Percentiles rank a stretch among this genome's conserved stretches.
phyloP scores from a whole-genome alignment of 805 yeast species.

The Ogataea trehalophila region DNA sequence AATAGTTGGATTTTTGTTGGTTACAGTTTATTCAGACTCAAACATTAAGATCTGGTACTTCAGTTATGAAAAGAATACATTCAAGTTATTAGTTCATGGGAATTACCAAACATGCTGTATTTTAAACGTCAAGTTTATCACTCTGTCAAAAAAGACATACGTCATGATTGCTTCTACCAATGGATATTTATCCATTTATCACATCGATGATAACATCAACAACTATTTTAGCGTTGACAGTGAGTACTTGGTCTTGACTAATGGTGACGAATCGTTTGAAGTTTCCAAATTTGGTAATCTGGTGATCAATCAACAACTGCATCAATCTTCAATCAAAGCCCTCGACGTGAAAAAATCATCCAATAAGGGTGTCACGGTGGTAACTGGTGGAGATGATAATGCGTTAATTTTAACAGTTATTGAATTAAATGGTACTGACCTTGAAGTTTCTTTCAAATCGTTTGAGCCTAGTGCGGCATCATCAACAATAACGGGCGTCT shows the following conservation, averaged over 20 bases:
- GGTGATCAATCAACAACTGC: slow-evolving; percentile 48
- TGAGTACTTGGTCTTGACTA: neutral
- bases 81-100: slow-evolving; percentile 42
- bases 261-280: neutral
- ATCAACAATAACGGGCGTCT: slow-evolving; percentile 74
- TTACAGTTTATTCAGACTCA: slow-evolving; percentile 84
- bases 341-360: slow-evolving; percentile 29
- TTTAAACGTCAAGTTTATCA: slow-evolving; percentile 51
- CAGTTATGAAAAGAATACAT: slow-evolving; percentile 31
- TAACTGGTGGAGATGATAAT: slow-evolving; percentile 94
- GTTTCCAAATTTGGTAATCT: slow-evolving; percentile 16
- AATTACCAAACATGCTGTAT: slow-evolving; percentile 73
- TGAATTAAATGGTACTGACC: slow-evolving; percentile 20
- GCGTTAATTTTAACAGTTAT: slow-evolving; percentile 43
- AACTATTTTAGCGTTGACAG: slow-evolving; percentile 7
- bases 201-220: slow-evolving; percentile 31
- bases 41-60: slow-evolving; percentile 62
- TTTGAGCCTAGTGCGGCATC: slow-evolving; percentile 65
- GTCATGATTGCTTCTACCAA: slow-evolving; percentile 73
- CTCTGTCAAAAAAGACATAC: slow-evolving; percentile 23
- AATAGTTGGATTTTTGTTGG: slow-evolving; percentile 44
- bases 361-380: slow-evolving; percentile 27
- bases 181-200: slow-evolving; percentile 68
- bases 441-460: slow-evolving; percentile 23
- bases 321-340: slow-evolving; percentile 81